Evolutionary conservation across 2,329 filamentous ascomycete species (phyloP).

Genomic region (Clonostachys solani): DNA sequence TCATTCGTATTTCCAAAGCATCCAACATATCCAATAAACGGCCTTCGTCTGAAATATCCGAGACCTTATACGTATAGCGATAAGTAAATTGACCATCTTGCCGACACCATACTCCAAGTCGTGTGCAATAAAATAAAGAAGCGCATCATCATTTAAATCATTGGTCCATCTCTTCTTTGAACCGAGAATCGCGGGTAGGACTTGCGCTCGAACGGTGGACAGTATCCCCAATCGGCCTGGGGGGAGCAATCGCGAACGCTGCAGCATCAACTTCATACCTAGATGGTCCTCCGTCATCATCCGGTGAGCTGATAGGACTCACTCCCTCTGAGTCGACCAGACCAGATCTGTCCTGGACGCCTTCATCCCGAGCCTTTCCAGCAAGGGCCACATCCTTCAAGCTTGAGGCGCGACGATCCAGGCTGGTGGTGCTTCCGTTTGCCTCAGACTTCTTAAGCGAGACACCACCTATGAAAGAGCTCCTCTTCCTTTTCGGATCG

Average conservation of each 20-base stretch:
- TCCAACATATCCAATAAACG: no score
- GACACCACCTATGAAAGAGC: slow-evolving; percentile 45
- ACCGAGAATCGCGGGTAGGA: slow-evolving; percentile 52
- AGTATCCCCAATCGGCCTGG: slow-evolving; percentile 25
- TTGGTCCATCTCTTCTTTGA: slow-evolving; percentile 47
- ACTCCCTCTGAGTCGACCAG: slow-evolving; percentile 25
- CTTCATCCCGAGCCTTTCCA: slow-evolving; percentile 16
- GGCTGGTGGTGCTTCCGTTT: slow-evolving; percentile 38
- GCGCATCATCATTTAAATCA: no score
- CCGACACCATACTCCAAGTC: no score
- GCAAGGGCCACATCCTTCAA: slow-evolving; percentile 43
- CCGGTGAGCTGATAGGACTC: slow-evolving; percentile 30
- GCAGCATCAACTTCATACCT: slow-evolving; percentile 6
- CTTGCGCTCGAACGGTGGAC: slow-evolving; percentile 37
- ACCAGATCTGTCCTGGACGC: not conserved
- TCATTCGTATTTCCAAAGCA: no score
- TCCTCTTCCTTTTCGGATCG: slow-evolving; percentile 19
- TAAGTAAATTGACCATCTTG: no score
- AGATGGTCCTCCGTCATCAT: slow-evolving; percentile 19
- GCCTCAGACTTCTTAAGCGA: slow-evolving; percentile 32
- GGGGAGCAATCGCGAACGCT: slow-evolving; percentile 25
- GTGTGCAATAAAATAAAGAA: no score
- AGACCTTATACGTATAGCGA: no score
- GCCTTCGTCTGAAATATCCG: no score
- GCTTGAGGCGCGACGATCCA: slow-evolving; percentile 34